Conservation (phyloP, 768 basidiomycete genomes). For the Tricholoma flavovirens region DNA sequence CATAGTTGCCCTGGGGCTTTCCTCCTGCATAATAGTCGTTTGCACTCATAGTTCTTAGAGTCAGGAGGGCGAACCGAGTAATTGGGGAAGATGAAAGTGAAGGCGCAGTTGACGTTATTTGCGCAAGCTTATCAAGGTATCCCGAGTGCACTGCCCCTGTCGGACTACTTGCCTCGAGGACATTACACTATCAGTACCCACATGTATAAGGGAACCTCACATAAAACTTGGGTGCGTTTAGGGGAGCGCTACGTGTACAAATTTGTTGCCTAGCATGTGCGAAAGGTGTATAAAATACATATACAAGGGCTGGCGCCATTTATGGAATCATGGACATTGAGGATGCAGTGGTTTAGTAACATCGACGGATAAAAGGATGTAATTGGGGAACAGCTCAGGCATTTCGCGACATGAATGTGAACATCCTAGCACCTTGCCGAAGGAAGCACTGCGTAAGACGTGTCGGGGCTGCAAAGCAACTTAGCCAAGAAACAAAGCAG, state of each 20-base stretch:
- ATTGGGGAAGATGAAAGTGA: conserved; percentile 9
- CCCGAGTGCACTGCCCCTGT: not conserved
- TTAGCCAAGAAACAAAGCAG: conserved; percentile 11
- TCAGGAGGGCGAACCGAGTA: conserved; percentile 7
- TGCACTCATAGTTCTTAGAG: conserved; percentile 50
- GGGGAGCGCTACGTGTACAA: not conserved
- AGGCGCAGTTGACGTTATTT: conserved; percentile 25
- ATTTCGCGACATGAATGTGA: conserved; percentile 31
- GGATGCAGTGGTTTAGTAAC: not conserved
- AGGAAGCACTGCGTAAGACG: conserved; percentile 47
- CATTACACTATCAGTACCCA: too few relatives aligned
- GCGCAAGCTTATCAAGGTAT: conserved; percentile 13
- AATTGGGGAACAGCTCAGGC: conserved; percentile 5
- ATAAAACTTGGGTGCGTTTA: too few relatives aligned
- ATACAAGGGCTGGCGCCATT: not conserved
- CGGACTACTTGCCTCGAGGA: too few relatives aligned
- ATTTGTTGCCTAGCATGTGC: not conserved
- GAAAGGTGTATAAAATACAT: not conserved
- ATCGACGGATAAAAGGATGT: conserved; percentile 5
- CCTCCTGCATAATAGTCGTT: conserved; percentile 64
- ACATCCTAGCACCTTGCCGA: conserved; percentile 50
- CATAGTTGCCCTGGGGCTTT: conserved; percentile 46
- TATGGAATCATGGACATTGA: not conserved
- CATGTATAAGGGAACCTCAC: too few relatives aligned
- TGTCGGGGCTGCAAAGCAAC: conserved; percentile 30